Conservation (phyloP, 768 basidiomycete genomes). For the Termitomyces sp. region DNA sequence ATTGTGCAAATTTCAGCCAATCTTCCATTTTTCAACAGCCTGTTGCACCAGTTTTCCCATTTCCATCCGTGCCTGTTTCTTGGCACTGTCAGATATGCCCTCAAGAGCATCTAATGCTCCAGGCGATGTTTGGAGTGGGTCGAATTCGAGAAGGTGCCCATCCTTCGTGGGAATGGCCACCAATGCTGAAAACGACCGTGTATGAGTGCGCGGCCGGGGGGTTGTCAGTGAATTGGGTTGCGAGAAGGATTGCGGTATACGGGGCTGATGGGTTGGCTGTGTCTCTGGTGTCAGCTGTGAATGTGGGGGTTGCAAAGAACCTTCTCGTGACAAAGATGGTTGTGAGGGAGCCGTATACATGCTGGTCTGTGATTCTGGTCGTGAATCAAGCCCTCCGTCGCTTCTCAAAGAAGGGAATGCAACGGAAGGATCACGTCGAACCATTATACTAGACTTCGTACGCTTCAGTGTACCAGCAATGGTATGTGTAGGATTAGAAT, state of each 20-base stretch:
- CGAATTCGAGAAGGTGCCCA: constrained; percentile 79
- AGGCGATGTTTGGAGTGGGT: constrained; percentile 72
- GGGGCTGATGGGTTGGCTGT: constrained; percentile 15
- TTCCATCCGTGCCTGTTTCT: constrained; percentile 75
- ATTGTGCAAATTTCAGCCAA: constrained; percentile 24
- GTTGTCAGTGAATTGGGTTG: constrained; percentile 23
- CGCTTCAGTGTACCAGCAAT: constrained; percentile 34
- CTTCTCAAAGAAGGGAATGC: constrained; percentile 22
- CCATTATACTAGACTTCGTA: constrained; percentile 52
- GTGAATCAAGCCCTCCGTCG: constrained; percentile 30
- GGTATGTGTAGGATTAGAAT: constrained; percentile 19
- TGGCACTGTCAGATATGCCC: constrained; percentile 75
- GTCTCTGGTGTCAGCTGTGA: constrained; percentile 11
- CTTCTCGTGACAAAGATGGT: constrained; percentile 33
- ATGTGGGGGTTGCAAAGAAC: constrained; percentile 25
- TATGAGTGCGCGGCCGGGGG: constrained; percentile 28
- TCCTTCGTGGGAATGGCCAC: constrained; percentile 78
- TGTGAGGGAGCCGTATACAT: constrained; percentile 33
- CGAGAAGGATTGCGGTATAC: constrained; percentile 19
- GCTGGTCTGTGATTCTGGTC: constrained; percentile 48
- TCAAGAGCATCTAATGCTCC: constrained; percentile 68
- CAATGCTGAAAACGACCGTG: constrained; percentile 45
- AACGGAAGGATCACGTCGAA: constrained; percentile 53
- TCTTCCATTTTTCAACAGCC: constrained; percentile 74
- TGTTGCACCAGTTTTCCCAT: constrained; percentile 68